Evolutionary conservation across 2,329 filamentous ascomycete species (phyloP).

Genomic region (Fusarium zealandicum): DNA sequence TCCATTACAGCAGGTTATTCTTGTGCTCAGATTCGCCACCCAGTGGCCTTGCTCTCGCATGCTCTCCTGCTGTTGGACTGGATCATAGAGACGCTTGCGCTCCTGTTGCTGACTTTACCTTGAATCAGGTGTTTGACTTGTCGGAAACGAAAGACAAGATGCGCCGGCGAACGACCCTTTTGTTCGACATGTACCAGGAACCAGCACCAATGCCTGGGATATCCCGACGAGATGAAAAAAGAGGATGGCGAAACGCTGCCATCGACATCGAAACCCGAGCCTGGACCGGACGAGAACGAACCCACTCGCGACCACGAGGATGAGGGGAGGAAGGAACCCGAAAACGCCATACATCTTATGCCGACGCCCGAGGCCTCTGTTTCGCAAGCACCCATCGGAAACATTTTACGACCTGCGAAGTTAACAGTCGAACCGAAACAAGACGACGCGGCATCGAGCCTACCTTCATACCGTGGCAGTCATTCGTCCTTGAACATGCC

Average conservation of each 20-base stretch:
- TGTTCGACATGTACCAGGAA: conserved; percentile 78
- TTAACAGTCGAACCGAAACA: conserved; percentile 19
- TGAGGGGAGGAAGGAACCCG: conserved; percentile 48
- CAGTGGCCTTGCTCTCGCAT: neutral
- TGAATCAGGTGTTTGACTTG: conserved; percentile 55
- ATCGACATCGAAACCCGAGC: conserved; percentile 8
- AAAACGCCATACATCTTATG: conserved; percentile 20
- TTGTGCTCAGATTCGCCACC: neutral
- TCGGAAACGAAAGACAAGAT: conserved; percentile 78
- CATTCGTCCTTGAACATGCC: conserved; percentile 29
- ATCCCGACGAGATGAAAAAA: conserved; percentile 62
- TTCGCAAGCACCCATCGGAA: conserved; percentile 9
- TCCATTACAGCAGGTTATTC: too few relatives aligned
- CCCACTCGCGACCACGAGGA: conserved; percentile 44
- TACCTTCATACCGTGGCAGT: conserved; percentile 13
- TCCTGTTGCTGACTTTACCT: conserved; percentile 26
- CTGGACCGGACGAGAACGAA: conserved; percentile 39
- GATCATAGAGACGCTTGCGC: neutral
- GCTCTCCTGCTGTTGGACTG: neutral
- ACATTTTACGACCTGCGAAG: conserved; percentile 16
- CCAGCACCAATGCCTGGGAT: conserved; percentile 73
- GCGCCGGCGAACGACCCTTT: conserved; percentile 74
- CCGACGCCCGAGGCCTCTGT: conserved; percentile 17
- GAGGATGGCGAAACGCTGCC: conserved; percentile 45
- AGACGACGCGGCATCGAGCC: conserved; percentile 8